Conservation (phyloP, 2,329 filamentous ascomycete species). For the Diaporthe caulivora region DNA sequence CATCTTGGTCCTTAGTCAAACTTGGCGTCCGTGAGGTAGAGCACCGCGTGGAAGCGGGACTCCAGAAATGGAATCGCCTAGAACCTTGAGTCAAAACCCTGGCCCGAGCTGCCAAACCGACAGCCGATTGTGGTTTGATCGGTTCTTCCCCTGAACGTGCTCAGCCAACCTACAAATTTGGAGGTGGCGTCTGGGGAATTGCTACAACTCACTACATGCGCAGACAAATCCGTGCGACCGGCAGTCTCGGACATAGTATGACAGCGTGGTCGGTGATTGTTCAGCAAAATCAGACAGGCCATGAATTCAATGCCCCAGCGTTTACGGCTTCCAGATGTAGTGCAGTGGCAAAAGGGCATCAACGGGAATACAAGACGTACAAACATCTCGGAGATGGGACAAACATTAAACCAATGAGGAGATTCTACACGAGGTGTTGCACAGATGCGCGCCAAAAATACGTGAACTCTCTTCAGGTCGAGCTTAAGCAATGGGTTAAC, state of each 20-base stretch:
- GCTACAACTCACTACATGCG: no score
- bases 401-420: constrained; percentile 4
- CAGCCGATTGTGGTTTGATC: constrained; percentile 14
- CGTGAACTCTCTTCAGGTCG: constrained; percentile 9
- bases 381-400: constrained; percentile 18
- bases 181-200: constrained; percentile 26
- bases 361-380: background rate
- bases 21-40: constrained; percentile 18
- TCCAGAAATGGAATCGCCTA: constrained; percentile 13
- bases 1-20: background rate
- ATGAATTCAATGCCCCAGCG: background rate
- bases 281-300: background rate
- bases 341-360: background rate
- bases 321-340: background rate
- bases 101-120: constrained; percentile 9
- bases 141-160: constrained; percentile 23
- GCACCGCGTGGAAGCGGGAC: constrained; percentile 14
- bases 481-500: constrained; percentile 15
- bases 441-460: constrained; percentile 16
- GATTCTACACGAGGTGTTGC: constrained; percentile 3
- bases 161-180: constrained; percentile 2
- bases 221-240: background rate
- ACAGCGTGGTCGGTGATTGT: background rate
- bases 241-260: background rate
- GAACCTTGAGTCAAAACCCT: constrained; percentile 26